Conservation (phyloP, 495 filamentous ascomycete genomes). For the Lentithecium fluviatile region DNA sequence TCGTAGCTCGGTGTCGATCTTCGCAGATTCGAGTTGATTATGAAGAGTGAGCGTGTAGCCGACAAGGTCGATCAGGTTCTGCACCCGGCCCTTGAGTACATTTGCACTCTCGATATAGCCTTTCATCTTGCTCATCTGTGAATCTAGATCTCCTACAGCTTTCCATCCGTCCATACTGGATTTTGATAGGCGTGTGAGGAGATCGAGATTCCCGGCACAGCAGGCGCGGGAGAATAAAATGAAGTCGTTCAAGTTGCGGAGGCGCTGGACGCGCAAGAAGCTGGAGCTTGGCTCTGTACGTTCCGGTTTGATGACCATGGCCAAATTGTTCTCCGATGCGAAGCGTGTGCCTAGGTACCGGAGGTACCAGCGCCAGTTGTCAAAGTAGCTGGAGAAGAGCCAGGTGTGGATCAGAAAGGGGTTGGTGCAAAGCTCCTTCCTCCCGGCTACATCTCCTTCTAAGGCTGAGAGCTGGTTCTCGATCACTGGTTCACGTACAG, state of each 20-base stretch:
- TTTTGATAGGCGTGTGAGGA: not conserved
- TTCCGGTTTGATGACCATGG: constrained; percentile 3
- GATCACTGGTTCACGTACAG: not conserved
- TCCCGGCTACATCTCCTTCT: not conserved
- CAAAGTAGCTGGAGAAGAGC: constrained; percentile 3
- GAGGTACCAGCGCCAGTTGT: constrained; percentile 14
- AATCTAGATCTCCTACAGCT: not conserved
- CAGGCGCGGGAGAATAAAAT: constrained; percentile 3
- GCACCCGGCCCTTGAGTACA: constrained; percentile 8
- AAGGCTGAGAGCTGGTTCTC: not conserved
- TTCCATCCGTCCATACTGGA: not conserved
- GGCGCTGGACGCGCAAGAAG: constrained; percentile 2
- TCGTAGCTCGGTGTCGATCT: constrained; percentile 12
- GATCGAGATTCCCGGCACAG: constrained; percentile 6
- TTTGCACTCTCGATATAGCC: constrained; percentile 8
- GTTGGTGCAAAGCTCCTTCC: not conserved
- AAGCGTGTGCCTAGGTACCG: constrained; percentile 2
- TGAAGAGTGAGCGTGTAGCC: constrained; percentile 11
- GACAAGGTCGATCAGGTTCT: constrained; percentile 8
- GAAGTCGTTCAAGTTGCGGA: constrained; percentile 3
- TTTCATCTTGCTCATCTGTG: constrained; percentile 1
- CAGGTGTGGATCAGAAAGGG: not conserved
- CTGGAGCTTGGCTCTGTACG: constrained; percentile 4
- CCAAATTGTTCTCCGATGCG: not conserved
- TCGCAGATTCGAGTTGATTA: constrained; percentile 9